Base-by-base conservation (phyloP, 202 grass and related monocot species). In the Eragrostis tef region DNA sequence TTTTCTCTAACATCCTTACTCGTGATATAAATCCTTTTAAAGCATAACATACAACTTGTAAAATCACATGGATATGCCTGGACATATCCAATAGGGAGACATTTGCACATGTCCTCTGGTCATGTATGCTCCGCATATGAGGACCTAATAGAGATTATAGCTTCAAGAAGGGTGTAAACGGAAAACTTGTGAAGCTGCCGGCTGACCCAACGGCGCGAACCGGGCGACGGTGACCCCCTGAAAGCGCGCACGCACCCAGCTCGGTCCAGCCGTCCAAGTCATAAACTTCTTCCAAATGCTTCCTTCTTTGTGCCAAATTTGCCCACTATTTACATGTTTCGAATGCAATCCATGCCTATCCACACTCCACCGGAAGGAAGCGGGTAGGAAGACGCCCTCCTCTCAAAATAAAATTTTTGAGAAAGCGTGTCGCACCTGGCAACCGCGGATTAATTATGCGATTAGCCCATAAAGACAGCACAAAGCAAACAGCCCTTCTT, bases 271-370 rank as follows among this genome's bases (percentile, higher is more conserved):
- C 7, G 52, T 52, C 62, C 45, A 41, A 76, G 13, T n/a, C 76
- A 70, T 27, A 74, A 75, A 54, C n/a, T 34, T 17, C 7, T 46
- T 16, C 70, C 12, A 64, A 71, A 75, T 20, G 60, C 26, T 51
- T 61, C 2, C 48, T 0, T n/a, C 0, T 4, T 16, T 11, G 43
- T 70, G 31, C 57, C 77, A 15, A 85, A 71, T 81, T 85, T 81
- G 50, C 87, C 72, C 82, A 81, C 21, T 7, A 48, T 51, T 67
- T 72, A 77, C 87, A 85, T 77, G 87, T 85, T 81, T 81, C 1
- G 1, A 77, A 72, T 61, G 67, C 73, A 52, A 77, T 53, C 42
- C 78, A 34, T 67, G 77, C 11, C 50, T 82, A 78, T 88, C 86
- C 77, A n/a, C 51, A 34, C 68, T 2, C 7, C 27, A 51, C 14